A percentile compares a stretch with the other conserved stretches of the same genome.
Evolutionary conservation across 495 filamentous ascomycete species (phyloP).

Genomic region (Aspergillus sclerotioniger): DNA sequence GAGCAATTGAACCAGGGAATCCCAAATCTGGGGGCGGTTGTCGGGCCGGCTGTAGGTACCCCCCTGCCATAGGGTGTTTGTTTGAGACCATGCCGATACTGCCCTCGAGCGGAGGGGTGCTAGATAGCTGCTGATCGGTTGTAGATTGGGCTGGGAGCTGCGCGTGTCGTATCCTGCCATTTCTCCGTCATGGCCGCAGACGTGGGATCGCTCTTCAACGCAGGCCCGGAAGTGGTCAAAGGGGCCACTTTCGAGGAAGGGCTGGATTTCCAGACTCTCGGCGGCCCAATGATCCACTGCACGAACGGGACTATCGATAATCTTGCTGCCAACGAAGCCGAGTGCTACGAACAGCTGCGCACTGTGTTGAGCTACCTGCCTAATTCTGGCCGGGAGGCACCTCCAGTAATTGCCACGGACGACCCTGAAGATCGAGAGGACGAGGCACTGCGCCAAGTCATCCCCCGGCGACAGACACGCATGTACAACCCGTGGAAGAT

Average conservation of each 20-base stretch:
- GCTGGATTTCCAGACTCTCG: conserved; percentile 53
- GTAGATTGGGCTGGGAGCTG: conserved; percentile 60
- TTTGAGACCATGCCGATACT: conserved; percentile 3
- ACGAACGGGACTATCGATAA: conserved; percentile 67
- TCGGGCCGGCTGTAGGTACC: conserved; percentile 54
- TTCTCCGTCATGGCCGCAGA: conserved; percentile 66
- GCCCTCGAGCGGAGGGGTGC: background rate
- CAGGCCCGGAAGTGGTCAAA: conserved; percentile 61
- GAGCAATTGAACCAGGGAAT: conserved; percentile 61
- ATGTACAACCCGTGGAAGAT: conserved; percentile 61
- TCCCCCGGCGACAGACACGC: conserved; percentile 54
- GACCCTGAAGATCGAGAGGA: conserved; percentile 50
- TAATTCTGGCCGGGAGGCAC: conserved; percentile 52
- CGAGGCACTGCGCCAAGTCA: conserved; percentile 50
- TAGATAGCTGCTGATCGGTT: background rate
- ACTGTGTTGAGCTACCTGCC: conserved; percentile 56
- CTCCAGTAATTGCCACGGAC: conserved; percentile 44
- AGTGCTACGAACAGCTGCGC: conserved; percentile 59
- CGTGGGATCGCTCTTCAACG: conserved; percentile 60
- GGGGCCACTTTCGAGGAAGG: conserved; percentile 61
- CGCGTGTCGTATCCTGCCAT: conserved; percentile 58
- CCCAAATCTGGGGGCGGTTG: conserved; percentile 59
- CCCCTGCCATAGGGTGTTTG: background rate
- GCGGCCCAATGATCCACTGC: conserved; percentile 59
- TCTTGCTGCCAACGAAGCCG: conserved; percentile 56